A percentile compares a stretch with the other conserved stretches of the same genome.
Conservation (phyloP, 345 rosid species). For the Barbarea vulgaris region DNA sequence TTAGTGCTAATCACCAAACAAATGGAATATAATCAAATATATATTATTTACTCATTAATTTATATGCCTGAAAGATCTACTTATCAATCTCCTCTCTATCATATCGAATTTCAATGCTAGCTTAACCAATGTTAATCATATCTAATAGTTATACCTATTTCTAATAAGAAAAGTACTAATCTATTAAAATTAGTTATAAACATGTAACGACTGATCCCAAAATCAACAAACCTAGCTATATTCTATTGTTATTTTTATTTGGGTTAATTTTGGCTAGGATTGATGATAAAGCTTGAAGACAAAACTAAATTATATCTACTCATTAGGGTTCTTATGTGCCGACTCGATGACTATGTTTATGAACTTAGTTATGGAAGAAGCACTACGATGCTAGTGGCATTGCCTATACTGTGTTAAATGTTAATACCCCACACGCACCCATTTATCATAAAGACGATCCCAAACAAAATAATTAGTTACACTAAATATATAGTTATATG, state of each 20-base stretch:
- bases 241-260: not conserved
- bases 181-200: not conserved
- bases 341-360: slow-evolving; percentile 21
- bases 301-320: slow-evolving; percentile 10
- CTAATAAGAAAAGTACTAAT: not conserved
- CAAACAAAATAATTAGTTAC: slow-evolving; percentile 2
- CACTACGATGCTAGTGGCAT: slow-evolving; percentile 41
- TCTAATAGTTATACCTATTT: slow-evolving; percentile 1
- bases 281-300: slow-evolving; percentile 12
- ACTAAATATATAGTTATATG: not conserved
- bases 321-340: slow-evolving; percentile 17
- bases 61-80: not conserved
- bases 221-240: slow-evolving; percentile 1
- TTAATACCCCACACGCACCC: slow-evolving; percentile 40
- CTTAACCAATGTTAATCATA: slow-evolving; percentile 22
- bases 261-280: not conserved
- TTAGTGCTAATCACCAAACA: slow-evolving; percentile 37
- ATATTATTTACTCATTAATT: not conserved
- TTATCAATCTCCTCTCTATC: slow-evolving; percentile 19
- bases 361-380: slow-evolving; percentile 31
- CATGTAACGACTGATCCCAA: not conserved
- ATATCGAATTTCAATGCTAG: slow-evolving; percentile 20
- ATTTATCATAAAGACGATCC: slow-evolving; percentile 18
- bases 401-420: slow-evolving; percentile 36
- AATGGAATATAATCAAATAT: not conserved